These are phyloP conservation scores for Fusarium sp. DNA, from an alignment of 2,329 filamentous ascomycete species.

Conservation along the genomic window DNA sequence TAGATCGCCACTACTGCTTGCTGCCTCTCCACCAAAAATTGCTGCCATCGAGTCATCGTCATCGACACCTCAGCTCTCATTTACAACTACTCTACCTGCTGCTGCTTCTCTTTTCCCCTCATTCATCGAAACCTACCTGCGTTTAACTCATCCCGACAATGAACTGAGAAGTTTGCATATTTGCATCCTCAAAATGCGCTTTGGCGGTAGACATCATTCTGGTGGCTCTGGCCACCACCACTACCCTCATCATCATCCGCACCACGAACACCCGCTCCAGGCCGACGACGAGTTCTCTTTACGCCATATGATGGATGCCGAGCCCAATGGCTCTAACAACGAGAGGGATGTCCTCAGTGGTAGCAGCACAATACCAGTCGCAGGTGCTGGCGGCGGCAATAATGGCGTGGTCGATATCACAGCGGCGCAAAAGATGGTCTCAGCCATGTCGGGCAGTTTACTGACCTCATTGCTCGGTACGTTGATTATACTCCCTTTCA, in stretches of 20 bases:
- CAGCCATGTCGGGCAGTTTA: constrained; percentile 89
- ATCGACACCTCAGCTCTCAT: constrained; percentile 33
- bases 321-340: constrained; percentile 24
- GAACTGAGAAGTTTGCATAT: constrained; percentile 23
- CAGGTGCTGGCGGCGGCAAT: constrained; percentile 8
- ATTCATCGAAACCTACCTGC: background rate
- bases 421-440: constrained; percentile 90
- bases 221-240: constrained; percentile 33
- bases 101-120: background rate
- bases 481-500: constrained; percentile 40
- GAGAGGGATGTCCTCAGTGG: constrained; percentile 15
- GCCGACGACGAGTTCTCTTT: constrained; percentile 47
- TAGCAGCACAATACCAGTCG: constrained; percentile 15
- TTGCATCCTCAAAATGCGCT: constrained; percentile 37
- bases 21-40: constrained; percentile 33
- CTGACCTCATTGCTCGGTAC: constrained; percentile 88
- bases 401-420: constrained; percentile 74
- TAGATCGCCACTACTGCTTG: constrained; percentile 29
- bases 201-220: constrained; percentile 38
- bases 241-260: constrained; percentile 13
- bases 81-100: background rate
- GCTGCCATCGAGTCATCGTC: constrained; percentile 41
- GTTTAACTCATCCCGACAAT: constrained; percentile 15
- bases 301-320: constrained; percentile 44
- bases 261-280: constrained; percentile 39